A percentile compares a stretch with the other conserved stretches of the same genome.
Conservation (phyloP, 2,329 filamentous ascomycete species). For the Fusarium solani-melongenae region DNA sequence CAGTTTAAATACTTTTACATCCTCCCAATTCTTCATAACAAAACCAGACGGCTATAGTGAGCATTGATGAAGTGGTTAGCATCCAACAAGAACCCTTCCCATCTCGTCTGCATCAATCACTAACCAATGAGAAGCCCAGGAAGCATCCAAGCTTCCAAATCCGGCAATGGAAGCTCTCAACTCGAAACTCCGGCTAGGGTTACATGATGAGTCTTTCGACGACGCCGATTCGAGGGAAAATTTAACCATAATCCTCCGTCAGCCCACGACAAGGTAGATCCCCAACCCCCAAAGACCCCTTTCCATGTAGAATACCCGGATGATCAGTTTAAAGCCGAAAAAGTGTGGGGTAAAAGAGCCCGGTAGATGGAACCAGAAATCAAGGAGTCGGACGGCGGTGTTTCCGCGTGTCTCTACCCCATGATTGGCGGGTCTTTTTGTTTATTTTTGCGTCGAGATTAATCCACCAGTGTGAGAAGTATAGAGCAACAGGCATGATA, state of each 20-base stretch:
- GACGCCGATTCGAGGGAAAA: constrained; percentile 30
- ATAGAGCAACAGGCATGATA: background rate
- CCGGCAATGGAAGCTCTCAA: constrained; percentile 4
- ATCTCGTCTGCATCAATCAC: background rate
- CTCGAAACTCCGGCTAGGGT: constrained; percentile 34
- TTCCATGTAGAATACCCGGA: constrained; percentile 1
- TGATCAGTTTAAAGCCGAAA: background rate
- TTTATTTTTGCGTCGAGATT: background rate
- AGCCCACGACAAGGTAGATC: background rate
- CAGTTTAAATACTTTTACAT: constrained; percentile 20
- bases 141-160: constrained; percentile 12
- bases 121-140: constrained; percentile 14
- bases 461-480: constrained; percentile 21
- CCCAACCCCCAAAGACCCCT: background rate
- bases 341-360: constrained; percentile 29
- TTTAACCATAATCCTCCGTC: constrained; percentile 25
- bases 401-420: background rate
- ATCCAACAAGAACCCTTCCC: background rate
- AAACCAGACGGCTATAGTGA: background rate
- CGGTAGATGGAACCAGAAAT: background rate
- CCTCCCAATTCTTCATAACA: background rate
- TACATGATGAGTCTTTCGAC: constrained; percentile 14
- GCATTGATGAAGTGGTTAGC: background rate
- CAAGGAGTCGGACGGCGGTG: background rate
- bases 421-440: constrained; percentile 27